Base-by-base conservation (phyloP, 78 protist species). In the Dictyostelium brefeldianum region DNA sequence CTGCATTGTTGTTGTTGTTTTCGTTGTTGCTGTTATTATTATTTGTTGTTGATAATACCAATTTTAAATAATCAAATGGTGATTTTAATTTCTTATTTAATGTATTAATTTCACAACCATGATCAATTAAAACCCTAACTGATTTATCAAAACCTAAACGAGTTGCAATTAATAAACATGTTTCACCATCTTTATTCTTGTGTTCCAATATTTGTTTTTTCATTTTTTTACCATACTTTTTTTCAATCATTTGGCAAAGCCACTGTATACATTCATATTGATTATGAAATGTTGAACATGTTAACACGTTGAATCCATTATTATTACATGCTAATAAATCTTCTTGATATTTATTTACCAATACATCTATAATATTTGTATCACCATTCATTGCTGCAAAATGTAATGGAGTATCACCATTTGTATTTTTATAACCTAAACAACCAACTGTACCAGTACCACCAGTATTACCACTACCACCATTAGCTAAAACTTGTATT, bases 381-480 rank as follows among this genome's bases (percentile, higher is more conserved):
- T 85, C 92, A 8, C 92, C 92, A 46, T 85, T 85, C 92, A 85
- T 85, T 43, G 92, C 81, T 1, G 92, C 92, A 29, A 85, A 85
- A 9, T 73, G 43, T 18, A 78, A 50, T 18, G 71, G n/a, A 17
- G 83, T 78, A 56, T 78, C 83, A 18, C 83, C 83, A 78, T 78
- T 78, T 25, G 70, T 54, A 31, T 78, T 78, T 15, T 6, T n/a
- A 47, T 75, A 80, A 20, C 78, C 78, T 1, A 74, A 7, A 67
- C 75, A 67, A 36, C 43, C 43, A 36, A 36, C 43, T 36, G 2
- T 36, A 36, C 43, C 2, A 36, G 43, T 36, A 36, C 43, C 2
- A 36, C 43, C 43, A 36, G 5, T 36, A 36, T 36, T 2, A 36
- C 43, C 43, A 36, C 43, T 2, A 36, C 43, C 43, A 17, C 4